Percentiles rank a stretch among this genome's conserved stretches.
These are phyloP conservation scores for Singerocomus inundabilis DNA, from an alignment of 1,284 basidiomycete species.

Conservation along the genomic window DNA sequence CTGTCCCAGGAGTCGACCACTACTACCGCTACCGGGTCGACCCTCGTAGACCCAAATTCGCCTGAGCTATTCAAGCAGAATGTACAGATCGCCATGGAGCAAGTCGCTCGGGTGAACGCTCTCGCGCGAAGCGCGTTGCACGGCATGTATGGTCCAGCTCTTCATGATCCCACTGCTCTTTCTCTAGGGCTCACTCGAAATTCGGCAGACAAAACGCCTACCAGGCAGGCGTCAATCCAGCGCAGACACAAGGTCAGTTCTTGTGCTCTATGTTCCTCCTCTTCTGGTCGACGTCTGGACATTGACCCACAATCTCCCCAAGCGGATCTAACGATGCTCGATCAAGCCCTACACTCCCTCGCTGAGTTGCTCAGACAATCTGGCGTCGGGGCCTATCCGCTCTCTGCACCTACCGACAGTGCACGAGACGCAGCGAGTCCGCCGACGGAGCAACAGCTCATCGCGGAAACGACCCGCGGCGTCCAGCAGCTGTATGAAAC, in stretches of 20 bases:
- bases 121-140: conserved; percentile 39
- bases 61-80: conserved; percentile 47
- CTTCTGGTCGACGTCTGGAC: not conserved
- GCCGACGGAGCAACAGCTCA: conserved; percentile 36
- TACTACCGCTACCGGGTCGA: conserved; percentile 3
- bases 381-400: conserved; percentile 45
- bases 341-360: conserved; percentile 37
- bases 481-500: conserved; percentile 42
- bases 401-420: conserved; percentile 20
- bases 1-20: conserved; percentile 30
- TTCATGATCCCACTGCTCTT: too few relatives aligned
- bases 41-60: conserved; percentile 41
- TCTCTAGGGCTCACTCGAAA: not conserved
- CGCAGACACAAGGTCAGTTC: conserved; percentile 42
- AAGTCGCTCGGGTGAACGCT: conserved; percentile 38
- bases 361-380: conserved; percentile 40
- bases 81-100: conserved; percentile 39
- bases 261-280: too few relatives aligned
- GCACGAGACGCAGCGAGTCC: conserved; percentile 12
- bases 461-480: conserved; percentile 36
- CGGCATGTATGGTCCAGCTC: conserved; percentile 38
- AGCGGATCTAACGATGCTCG: conserved; percentile 40
- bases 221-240: conserved; percentile 38
- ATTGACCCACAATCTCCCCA: not conserved
- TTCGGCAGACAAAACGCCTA: conserved; percentile 44